Percentiles rank a stretch among this genome's conserved stretches.
phyloP scores from a whole-genome alignment of 805 yeast genomes.

The Candida insectorum region DNA sequence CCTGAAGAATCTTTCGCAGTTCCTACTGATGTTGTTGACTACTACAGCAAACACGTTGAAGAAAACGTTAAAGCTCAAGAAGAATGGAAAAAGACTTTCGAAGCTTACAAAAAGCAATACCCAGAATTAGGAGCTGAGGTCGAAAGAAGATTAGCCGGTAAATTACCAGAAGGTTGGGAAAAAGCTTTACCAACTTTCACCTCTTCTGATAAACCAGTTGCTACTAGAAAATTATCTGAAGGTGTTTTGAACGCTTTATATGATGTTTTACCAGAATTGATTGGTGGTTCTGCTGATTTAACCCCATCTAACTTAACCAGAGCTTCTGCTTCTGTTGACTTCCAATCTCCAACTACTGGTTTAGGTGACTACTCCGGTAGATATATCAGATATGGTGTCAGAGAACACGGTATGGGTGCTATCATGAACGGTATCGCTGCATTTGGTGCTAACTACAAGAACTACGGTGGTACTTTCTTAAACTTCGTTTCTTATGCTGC shows the following conservation, averaged over 20 bases:
- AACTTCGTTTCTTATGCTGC: conserved; percentile 84
- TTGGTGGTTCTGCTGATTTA: conserved; percentile 98
- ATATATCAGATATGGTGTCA: conserved; percentile 95
- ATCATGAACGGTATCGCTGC: conserved; percentile 96
- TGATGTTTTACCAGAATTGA: conserved; percentile 72
- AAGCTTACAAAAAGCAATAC: conserved; percentile 60
- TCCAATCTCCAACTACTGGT: conserved; percentile 81
- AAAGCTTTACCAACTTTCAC: conserved; percentile 73
- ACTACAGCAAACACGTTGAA: conserved; percentile 53
- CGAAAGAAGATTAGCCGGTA: conserved; percentile 69
- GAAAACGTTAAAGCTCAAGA: conserved; percentile 66
- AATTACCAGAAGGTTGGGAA: conserved; percentile 83
- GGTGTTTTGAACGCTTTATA: conserved; percentile 61
- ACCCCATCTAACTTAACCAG: conserved; percentile 95
- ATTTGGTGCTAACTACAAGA: conserved; percentile 77
- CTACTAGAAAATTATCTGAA: conserved; percentile 93
- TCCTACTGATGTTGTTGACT: conserved; percentile 78
- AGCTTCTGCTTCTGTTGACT: conserved; percentile 78
- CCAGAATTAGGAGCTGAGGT: conserved; percentile 79
- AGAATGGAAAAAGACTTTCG: conserved; percentile 69
- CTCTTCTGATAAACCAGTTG: conserved; percentile 74
- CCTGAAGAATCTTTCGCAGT: conserved; percentile 77
- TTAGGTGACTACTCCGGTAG: conserved; percentile 88
- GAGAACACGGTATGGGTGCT: conserved; percentile 99
- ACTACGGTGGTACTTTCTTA: conserved; percentile 96